These are phyloP conservation scores for Backusella mclennaniae DNA, from an alignment of 192 early-diverging fungal genomes.

Conservation along the genomic window DNA sequence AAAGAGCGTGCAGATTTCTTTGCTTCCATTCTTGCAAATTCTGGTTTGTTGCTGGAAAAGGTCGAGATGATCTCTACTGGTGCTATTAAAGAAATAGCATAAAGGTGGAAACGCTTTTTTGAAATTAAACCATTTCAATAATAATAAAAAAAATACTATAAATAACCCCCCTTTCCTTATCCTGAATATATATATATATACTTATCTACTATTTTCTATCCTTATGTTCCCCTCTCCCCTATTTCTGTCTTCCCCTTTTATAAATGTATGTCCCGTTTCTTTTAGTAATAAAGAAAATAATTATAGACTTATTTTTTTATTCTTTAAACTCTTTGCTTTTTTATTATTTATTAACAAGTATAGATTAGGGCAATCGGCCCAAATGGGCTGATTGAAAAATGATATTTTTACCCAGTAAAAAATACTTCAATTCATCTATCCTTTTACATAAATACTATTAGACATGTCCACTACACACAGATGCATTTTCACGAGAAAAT, in stretches of 20 bases:
- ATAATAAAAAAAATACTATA: background rate
- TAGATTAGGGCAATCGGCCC: too few relatives aligned
- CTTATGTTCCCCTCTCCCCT: background rate
- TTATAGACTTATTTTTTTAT: background rate
- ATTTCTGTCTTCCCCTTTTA: background rate
- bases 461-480: too few relatives aligned
- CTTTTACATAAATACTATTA: too few relatives aligned
- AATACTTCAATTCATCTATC: too few relatives aligned
- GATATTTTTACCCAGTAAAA: too few relatives aligned
- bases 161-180: background rate
- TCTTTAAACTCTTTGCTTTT: too few relatives aligned
- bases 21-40: background rate
- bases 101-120: background rate
- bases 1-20: conserved; percentile 11
- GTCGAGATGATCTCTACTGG: conserved; percentile 6
- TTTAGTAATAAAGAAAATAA: background rate
- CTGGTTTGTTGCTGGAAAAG: conserved; percentile 14
- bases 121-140: background rate
- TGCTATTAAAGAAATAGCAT: conserved; percentile 1
- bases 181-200: background rate
- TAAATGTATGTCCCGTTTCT: background rate
- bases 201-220: background rate
- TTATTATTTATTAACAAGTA: too few relatives aligned
- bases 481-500: too few relatives aligned
- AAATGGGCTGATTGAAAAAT: too few relatives aligned